Percentiles rank a stretch among this genome's conserved stretches.
Conservation (phyloP, 495 filamentous ascomycete genomes). For the Thermothielavioides terrestris region DNA sequence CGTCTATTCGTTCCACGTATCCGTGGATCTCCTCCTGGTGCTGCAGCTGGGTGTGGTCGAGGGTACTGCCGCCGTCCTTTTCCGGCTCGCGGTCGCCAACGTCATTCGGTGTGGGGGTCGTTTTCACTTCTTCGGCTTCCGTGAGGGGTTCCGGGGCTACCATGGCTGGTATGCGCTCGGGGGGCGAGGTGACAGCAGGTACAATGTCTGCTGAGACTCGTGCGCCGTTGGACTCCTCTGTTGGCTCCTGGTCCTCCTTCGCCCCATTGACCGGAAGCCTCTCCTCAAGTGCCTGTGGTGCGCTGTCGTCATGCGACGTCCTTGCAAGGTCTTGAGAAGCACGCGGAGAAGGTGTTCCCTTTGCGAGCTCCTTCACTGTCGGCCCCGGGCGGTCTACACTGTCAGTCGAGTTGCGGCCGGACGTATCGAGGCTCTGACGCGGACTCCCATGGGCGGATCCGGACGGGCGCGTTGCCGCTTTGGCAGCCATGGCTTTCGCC, state of each 20-base stretch:
- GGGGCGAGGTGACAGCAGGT: neutral
- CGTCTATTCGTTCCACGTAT: constrained; percentile 86
- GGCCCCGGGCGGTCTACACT: constrained; percentile 16
- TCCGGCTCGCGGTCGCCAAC: neutral
- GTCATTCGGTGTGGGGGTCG: neutral
- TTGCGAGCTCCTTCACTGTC: constrained; percentile 7
- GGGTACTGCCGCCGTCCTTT: constrained; percentile 42
- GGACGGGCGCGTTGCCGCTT: constrained; percentile 17
- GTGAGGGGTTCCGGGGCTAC: neutral
- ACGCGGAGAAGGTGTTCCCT: constrained; percentile 10
- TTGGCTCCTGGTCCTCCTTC: neutral
- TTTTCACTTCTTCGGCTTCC: neutral
- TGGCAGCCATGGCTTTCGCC: constrained; percentile 52
- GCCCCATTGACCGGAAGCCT: neutral
- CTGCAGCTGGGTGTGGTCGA: constrained; percentile 51
- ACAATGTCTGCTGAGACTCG: constrained; percentile 2
- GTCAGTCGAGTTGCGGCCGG: constrained; percentile 23
- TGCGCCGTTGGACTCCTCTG: neutral
- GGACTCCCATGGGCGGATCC: constrained; percentile 24
- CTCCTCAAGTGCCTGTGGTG: neutral
- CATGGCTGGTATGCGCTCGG: neutral
- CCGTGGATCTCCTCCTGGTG: constrained; percentile 71
- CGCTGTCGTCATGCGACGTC: constrained; percentile 8
- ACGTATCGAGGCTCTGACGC: constrained; percentile 27
- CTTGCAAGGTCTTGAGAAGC: constrained; percentile 17